Conservation (phyloP, 306 rosid genomes). For the Trichosanthes truncata region DNA sequence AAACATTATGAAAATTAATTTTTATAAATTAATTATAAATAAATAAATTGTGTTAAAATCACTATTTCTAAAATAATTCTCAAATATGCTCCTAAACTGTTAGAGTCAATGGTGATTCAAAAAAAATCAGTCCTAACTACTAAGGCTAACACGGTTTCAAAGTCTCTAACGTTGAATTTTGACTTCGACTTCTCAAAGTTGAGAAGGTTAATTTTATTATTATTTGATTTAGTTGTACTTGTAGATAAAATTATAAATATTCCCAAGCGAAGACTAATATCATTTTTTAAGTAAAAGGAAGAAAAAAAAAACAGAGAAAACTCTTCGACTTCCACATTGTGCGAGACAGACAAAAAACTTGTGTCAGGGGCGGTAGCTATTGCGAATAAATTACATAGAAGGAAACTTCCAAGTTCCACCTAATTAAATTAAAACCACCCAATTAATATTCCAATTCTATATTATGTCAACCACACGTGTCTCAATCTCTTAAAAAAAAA, state of each 20-base stretch:
- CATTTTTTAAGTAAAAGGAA: too few species aligned
- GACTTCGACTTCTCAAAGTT: background rate
- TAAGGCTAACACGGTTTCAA: slow-evolving; percentile 1
- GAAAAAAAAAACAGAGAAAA: too few species aligned
- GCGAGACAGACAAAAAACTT: background rate
- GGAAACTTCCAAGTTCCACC: background rate
- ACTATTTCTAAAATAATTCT: too few species aligned
- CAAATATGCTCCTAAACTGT: too few species aligned
- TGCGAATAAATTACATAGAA: background rate
- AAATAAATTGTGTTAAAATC: too few species aligned
- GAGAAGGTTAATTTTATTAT: background rate
- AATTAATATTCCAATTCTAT: background rate
- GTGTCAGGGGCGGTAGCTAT: background rate
- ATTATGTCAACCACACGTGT: background rate
- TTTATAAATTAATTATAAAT: too few species aligned
- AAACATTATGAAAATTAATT: too few species aligned
- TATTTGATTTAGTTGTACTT: background rate
- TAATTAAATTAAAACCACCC: background rate
- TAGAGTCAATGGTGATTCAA: background rate
- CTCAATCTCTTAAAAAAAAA: background rate
- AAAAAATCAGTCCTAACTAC: background rate
- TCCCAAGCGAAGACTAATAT: background rate
- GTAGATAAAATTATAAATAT: too few species aligned
- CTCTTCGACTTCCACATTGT: background rate
- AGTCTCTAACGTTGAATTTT: background rate